Base-by-base conservation (phyloP, 2,329 filamentous ascomycete genomes). In the Lasiodiplodia citricola region DNA sequence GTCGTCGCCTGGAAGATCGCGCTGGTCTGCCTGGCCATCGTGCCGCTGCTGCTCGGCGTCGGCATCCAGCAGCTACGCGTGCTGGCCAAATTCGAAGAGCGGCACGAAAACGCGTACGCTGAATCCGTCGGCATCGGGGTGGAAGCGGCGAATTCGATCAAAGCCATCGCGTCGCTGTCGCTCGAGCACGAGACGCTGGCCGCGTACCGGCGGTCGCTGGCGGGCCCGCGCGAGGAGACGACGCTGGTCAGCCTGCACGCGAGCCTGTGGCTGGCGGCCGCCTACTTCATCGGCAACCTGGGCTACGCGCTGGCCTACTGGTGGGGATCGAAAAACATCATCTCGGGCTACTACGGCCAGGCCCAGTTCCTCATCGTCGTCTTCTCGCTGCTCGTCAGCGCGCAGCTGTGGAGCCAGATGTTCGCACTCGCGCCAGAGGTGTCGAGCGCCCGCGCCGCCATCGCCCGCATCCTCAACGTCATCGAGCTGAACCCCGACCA, bases 231-330 rank as follows among this genome's bases (percentile, higher is more conserved):
- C 38, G 83, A 82, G 69, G 84, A 85, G 58, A 86, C 83, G 68
- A 76, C 84, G 1, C 75, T 77, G n/a, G 83, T 83, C 21, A 85
- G 83, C 25, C 71, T 85, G 35, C 81, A 83, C 56, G 85, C 85
- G 50, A 90, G 88, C 74, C 75, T 89, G 16, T 89, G 86, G 83
- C 83, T 90, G 8, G 87, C 89, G 2, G 81, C 90, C 44, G 84
- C 88, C 18, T 87, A 88, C 75, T 86, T 85, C 71, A 81, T 86
- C 11, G 87, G 88, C 23, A 91, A 90, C 74, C 84, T 92, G 63
- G 87, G 93, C 31, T 92, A 93, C 74, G 90, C 91, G 0, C 86
- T 94, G 66, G 90, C 91, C 0, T 94, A 93, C 78, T 94, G 91
- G 90, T 94, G 91, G 91, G 91, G 91, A 3, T 86, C 91, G 0